Conservation (phyloP, 1,284 basidiomycete species). For the Rhodofomes roseus region DNA sequence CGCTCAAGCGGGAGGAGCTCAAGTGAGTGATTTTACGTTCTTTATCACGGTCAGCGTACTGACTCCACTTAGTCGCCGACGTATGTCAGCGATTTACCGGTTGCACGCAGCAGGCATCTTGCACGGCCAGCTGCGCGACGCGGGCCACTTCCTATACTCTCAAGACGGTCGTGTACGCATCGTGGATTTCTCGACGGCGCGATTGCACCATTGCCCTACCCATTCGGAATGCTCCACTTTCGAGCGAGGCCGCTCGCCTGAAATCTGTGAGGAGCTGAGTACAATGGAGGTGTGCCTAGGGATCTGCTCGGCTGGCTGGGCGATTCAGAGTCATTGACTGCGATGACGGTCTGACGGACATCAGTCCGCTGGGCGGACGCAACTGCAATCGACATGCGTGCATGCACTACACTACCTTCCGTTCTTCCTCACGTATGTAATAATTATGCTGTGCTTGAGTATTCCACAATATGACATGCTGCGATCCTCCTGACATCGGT, state of each 20-base stretch:
- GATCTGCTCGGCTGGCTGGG: constrained; percentile 10
- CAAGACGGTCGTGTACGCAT: constrained; percentile 29
- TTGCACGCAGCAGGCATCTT: constrained; percentile 34
- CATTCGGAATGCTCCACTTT: not conserved
- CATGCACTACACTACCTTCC: not conserved
- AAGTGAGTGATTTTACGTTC: constrained; percentile 6
- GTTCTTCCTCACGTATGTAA: not conserved
- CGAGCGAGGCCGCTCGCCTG: not conserved
- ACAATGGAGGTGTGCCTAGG: constrained; percentile 5
- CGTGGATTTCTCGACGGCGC: constrained; percentile 29
- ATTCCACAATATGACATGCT: not conserved
- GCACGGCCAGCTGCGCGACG: constrained; percentile 30
- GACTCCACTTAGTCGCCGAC: constrained; percentile 22
- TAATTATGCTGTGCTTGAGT: not conserved
- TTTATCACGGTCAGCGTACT: constrained; percentile 11
- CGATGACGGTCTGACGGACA: not conserved
- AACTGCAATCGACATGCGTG: not conserved
- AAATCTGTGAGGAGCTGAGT: not conserved
- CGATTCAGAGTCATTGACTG: constrained; percentile 9
- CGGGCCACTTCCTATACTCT: constrained; percentile 28
- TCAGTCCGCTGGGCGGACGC: not conserved
- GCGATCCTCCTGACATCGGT: too few relatives aligned
- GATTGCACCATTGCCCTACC: constrained; percentile 6
- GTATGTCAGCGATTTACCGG: constrained; percentile 29
- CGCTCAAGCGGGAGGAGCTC: constrained; percentile 8